Conservation (phyloP, 495 filamentous ascomycete species). For the Bacidia gigantensis region DNA sequence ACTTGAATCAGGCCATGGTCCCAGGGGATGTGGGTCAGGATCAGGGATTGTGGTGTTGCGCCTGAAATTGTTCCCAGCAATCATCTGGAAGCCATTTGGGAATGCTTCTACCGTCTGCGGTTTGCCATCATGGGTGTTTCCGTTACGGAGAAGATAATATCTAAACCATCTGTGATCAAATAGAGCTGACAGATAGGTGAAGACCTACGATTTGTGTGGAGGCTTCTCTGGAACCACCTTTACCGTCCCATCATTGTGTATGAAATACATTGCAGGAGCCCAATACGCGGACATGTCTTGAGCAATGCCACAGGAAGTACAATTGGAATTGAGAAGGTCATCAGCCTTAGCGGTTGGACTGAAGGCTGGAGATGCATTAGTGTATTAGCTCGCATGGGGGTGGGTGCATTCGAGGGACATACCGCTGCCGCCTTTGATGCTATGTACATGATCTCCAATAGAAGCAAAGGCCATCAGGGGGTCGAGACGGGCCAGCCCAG, state of each 20-base stretch:
- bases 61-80: constrained; percentile 56
- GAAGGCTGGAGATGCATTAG: constrained; percentile 30
- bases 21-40: constrained; percentile 54
- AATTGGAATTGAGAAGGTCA: constrained; percentile 32
- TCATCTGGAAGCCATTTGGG: constrained; percentile 68
- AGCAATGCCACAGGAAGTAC: constrained; percentile 44
- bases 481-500: constrained; percentile 46
- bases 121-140: constrained; percentile 17
- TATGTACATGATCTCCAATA: constrained; percentile 35
- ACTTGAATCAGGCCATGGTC: constrained; percentile 45
- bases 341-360: constrained; percentile 28
- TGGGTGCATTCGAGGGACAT: constrained; percentile 19
- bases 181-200: background rate
- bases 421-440: constrained; percentile 41
- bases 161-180: constrained; percentile 24
- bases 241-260: constrained; percentile 39
- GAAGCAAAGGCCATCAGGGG: constrained; percentile 37
- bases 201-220: constrained; percentile 21
- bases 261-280: constrained; percentile 45
- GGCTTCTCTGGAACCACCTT: constrained; percentile 7
- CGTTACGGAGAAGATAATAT: constrained; percentile 60
- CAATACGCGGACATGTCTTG: constrained; percentile 52
- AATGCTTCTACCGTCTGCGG: constrained; percentile 55
- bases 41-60: constrained; percentile 61
- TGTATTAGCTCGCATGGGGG: background rate